Evolutionary conservation across 2,329 filamentous ascomycete genomes (phyloP), one percentile per base, ranked within the genome.

Genomic region (Diaporthe ilicicola): DNA sequence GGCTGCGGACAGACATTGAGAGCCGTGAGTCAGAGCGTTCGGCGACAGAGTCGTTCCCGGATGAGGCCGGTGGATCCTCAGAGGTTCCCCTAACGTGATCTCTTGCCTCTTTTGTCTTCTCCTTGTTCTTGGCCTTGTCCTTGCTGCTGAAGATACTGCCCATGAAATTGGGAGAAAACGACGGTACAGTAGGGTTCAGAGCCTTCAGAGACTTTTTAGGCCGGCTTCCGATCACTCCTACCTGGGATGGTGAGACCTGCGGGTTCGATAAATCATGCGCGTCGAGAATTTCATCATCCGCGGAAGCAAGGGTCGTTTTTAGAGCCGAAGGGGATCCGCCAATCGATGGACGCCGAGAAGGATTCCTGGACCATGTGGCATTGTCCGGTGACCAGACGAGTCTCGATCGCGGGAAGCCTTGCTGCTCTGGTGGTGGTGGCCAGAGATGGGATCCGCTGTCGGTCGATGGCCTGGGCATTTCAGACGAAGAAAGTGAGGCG

Each of bases 121-220:
- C 81, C 70, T 79, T 81, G 32, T 56, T 80, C 75, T 82, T 81
- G 55, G 82, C 81, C 70, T 80, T 79, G 73, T 81, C 73, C 76
- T 81, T 76, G 29, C 81, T 81, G 71, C 81, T 84, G 76, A 90
- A 89, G 71, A 96, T 89, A 46, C 91, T 88, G 12, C 88, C 91
- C 81, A 92, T 95, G 79, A 98, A 98, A 13, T 62, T 62, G 9
- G 59, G 59, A 19, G 59, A 64, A 42, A 64, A 68, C 0, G 92
- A 93, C 10, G 95, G 95, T 0, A 95, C 96, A 8, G 93, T 89
- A 9, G 96, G 96, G 76, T 99, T 98, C 34, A 98, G 86, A 82
- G 80, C 90, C 80, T 78, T 91, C 83, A 77, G 85, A 84, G 56
- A 85, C 84, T 76, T 87, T 79, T 79, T 84, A 2, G 92, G 94